Evolutionary conservation across 306 rosid genomes (phyloP).

Genomic region (Biancaea sappan): DNA sequence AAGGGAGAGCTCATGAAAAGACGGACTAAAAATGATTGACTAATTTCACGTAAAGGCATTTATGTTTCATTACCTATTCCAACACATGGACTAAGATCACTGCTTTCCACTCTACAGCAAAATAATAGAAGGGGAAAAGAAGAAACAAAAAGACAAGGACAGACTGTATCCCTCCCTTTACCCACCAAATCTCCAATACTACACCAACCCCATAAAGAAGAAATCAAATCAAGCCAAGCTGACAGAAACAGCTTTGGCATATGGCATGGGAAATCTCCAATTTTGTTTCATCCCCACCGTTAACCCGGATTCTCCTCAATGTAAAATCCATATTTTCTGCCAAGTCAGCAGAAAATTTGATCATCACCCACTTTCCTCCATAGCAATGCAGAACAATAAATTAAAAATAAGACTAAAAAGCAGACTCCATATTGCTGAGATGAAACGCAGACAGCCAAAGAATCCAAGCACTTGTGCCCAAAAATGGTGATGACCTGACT

Average conservation of each 20-base stretch:
- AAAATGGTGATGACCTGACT: constrained; percentile 83
- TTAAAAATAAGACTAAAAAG: constrained; percentile 33
- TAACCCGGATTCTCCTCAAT: constrained; percentile 36
- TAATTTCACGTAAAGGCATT: constrained; percentile 35
- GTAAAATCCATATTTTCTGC: constrained; percentile 56
- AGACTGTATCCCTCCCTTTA: constrained; percentile 44
- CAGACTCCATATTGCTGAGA: constrained; percentile 61
- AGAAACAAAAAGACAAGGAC: constrained; percentile 34
- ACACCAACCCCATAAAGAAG: constrained; percentile 44
- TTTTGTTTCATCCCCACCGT: constrained; percentile 33
- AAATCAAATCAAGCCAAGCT: constrained; percentile 38
- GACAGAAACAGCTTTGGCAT: constrained; percentile 39
- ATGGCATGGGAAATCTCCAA: constrained; percentile 38
- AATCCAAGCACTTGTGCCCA: constrained; percentile 60
- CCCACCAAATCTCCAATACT: constrained; percentile 39
- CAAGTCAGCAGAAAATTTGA: constrained; percentile 68
- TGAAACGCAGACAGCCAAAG: constrained; percentile 47
- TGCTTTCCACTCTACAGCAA: constrained; percentile 50
- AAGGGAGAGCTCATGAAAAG: neutral
- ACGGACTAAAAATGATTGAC: constrained; percentile 24
- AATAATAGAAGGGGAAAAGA: constrained; percentile 38
- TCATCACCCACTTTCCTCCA: constrained; percentile 60
- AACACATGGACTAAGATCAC: constrained; percentile 47
- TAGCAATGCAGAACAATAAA: constrained; percentile 60
- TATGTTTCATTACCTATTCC: constrained; percentile 49